Conservation (phyloP, 306 rosid genomes). For the Dalbergia cultrata region DNA sequence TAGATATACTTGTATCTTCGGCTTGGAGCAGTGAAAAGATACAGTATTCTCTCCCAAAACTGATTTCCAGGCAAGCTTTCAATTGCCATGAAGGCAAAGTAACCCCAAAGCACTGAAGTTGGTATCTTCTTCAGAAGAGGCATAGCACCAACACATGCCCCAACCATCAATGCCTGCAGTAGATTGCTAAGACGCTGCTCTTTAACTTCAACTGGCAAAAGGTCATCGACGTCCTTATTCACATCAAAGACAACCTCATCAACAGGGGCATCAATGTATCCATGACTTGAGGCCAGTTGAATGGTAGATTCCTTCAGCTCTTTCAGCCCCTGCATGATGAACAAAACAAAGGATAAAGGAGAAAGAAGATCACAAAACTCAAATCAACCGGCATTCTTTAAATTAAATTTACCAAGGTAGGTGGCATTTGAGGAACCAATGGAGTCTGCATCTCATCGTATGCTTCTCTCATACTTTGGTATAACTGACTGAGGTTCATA, state of each 20-base stretch:
- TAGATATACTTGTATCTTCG: slow-evolving; percentile 89
- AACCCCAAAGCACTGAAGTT: slow-evolving; percentile 97
- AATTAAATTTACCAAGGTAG: slow-evolving; percentile 71
- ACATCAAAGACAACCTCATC: slow-evolving; percentile 87
- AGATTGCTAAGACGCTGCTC: slow-evolving; percentile 96
- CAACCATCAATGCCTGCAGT: slow-evolving; percentile 86
- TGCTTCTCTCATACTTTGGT: slow-evolving; percentile 85
- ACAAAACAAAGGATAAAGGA: slow-evolving; percentile 38
- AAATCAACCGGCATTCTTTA: slow-evolving; percentile 28
- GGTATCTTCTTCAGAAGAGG: slow-evolving; percentile 94
- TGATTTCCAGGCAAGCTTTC: slow-evolving; percentile 99
- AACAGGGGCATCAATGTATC: slow-evolving; percentile 91
- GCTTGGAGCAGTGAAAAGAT: slow-evolving; percentile 92
- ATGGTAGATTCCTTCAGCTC: slow-evolving; percentile 89
- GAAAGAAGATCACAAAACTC: slow-evolving; percentile 26
- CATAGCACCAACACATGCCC: slow-evolving; percentile 91
- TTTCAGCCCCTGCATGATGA: slow-evolving; percentile 71
- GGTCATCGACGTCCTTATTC: slow-evolving; percentile 89
- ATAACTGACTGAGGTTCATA: slow-evolving; percentile 80
- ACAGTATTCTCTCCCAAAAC: slow-evolving; percentile 93
- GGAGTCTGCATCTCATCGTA: slow-evolving; percentile 95
- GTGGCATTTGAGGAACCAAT: slow-evolving; percentile 80
- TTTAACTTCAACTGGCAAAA: slow-evolving; percentile 90
- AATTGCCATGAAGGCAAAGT: slow-evolving; percentile 98
- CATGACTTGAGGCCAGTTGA: slow-evolving; percentile 75